Conservation (phyloP, 805 yeast species). For the Saturnispora sanitii region DNA sequence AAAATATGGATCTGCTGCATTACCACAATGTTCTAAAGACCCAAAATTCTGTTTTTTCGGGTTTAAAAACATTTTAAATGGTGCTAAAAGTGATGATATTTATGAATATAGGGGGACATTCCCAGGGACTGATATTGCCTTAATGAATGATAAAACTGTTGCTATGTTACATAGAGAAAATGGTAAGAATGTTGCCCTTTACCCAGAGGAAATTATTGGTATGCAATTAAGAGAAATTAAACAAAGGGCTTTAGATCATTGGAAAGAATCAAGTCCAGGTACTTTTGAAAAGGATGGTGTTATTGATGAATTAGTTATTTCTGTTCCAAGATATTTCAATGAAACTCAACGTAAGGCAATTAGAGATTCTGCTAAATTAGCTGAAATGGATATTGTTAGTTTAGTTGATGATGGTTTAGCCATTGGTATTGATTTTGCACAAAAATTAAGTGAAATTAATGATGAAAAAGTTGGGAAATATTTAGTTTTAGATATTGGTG, state of each 20-base stretch:
- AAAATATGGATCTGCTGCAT: conserved; percentile 67
- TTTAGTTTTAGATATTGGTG: conserved; percentile 83
- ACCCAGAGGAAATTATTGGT: conserved; percentile 72
- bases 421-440: conserved; percentile 72
- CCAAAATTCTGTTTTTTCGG: conserved; percentile 62
- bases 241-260: conserved; percentile 50
- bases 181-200: conserved; percentile 26
- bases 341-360: conserved; percentile 62
- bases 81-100: conserved; percentile 36
- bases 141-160: conserved; percentile 37
- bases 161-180: conserved; percentile 27
- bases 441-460: conserved; percentile 33
- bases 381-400: conserved; percentile 54
- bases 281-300: conserved; percentile 29
- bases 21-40: conserved; percentile 57
- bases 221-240: conserved; percentile 68
- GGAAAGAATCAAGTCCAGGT: conserved; percentile 43
- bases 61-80: conserved; percentile 66
- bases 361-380: conserved; percentile 59
- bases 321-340: conserved; percentile 66
- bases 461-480: conserved; percentile 37
- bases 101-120: conserved; percentile 41
- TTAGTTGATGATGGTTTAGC: conserved; percentile 90
- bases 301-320: conserved; percentile 58
- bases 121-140: conserved; percentile 47